These are phyloP conservation scores for Barnettozyma vustinii DNA, from an alignment of 805 yeast species.

Conservation along the genomic window DNA sequence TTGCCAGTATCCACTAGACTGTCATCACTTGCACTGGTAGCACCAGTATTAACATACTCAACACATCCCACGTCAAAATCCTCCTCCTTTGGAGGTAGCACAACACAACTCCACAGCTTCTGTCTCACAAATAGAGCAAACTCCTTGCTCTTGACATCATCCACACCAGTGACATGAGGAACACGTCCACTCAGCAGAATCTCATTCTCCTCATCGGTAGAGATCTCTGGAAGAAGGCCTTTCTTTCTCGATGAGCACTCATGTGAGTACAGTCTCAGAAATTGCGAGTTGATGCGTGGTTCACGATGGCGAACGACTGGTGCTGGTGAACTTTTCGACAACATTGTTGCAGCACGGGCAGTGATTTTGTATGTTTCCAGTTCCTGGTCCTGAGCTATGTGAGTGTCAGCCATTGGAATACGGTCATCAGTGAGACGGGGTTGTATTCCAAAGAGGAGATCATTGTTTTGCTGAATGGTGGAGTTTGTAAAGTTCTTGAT, in stretches of 20 bases:
- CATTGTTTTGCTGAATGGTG: constrained; percentile 16
- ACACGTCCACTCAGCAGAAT: not conserved
- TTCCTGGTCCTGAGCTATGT: constrained; percentile 14
- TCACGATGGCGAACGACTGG: constrained; percentile 32
- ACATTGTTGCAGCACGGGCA: constrained; percentile 8
- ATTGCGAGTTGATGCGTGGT: constrained; percentile 44
- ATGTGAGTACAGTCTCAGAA: constrained; percentile 44
- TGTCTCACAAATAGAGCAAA: constrained; percentile 41
- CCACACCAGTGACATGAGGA: constrained; percentile 1
- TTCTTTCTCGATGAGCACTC: constrained; percentile 38
- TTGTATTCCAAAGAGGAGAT: constrained; percentile 22
- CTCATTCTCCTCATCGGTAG: constrained; percentile 29
- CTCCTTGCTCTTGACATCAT: constrained; percentile 25
- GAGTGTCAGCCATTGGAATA: constrained; percentile 10
- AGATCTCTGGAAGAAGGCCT: constrained; percentile 28
- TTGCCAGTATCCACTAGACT: constrained; percentile 19
- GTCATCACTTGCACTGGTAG: not conserved
- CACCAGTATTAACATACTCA: constrained; percentile 3
- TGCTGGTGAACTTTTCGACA: constrained; percentile 2
- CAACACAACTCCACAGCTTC: constrained; percentile 48
- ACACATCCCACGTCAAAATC: constrained; percentile 19
- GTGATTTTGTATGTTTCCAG: constrained; percentile 24
- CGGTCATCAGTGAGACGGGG: constrained; percentile 25
- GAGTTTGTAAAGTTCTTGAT: constrained; percentile 15
- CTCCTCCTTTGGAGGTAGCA: constrained; percentile 42